Base-by-base conservation (phyloP, 2,329 filamentous ascomycete genomes). In the Talaromyces sp. region DNA sequence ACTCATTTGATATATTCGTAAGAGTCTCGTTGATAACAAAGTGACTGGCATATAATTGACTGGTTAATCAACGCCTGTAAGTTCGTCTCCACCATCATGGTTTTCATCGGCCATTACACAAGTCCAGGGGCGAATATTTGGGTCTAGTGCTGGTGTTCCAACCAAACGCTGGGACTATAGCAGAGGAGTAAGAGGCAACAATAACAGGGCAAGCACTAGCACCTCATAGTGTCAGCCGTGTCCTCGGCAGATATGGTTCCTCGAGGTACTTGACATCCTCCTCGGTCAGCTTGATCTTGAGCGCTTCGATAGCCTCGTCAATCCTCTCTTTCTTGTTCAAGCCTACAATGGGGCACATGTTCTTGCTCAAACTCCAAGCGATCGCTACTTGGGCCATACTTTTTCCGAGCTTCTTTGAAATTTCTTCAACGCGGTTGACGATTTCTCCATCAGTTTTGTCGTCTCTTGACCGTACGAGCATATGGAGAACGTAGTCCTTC, bases 401-500 rank as follows among this genome's bases (percentile, higher is more conserved):
- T 46, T 46, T 46, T 16, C 18, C 21, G 1, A 23, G 42, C 42
- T 23, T 42, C 39, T 42, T 42, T 11, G 39, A 42, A 42, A 46
- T 5, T 11, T 14, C 21, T 1, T 46, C 21, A 23, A 46, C 42
- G 14, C 42, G 42, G 25, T 23, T 23, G 18, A 46, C 42, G 5
- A 46, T 46, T 46, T 46, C 42, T 25, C 11, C 42, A 14, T 23
- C 42, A 3, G 5, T 7, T 69, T 69, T 74, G 75, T 76, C 62
- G 82, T 82, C 58, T 73, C 71, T 63, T 76, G 46, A 40, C 64
- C 65, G 7, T 25, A 46, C 18, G 12, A 46, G 42, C 18, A 23
- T 23, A 1, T 46, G 18, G 42, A 46, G 42, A 42, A 16, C 39
- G 14, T 9, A 46, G 21, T 23, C 42, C 1, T 25, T 11, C 11